A percentile compares a stretch with the other conserved stretches of the same genome.
Evolutionary conservation across 2,329 filamentous ascomycete genomes (phyloP).

Genomic region (Lasiodiplodia citricola): DNA sequence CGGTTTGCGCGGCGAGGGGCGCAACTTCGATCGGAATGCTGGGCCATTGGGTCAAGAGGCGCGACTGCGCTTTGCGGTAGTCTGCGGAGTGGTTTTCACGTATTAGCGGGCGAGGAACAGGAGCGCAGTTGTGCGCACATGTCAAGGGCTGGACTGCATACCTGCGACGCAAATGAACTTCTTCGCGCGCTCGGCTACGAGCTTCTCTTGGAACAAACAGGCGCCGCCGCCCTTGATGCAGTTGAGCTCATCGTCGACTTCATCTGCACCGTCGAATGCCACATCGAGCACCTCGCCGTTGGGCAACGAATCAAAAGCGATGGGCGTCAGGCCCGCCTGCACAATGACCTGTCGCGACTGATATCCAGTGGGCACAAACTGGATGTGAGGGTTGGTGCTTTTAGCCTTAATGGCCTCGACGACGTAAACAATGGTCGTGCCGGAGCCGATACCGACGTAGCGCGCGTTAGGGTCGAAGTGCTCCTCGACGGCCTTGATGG

Average conservation of each 20-base stretch:
- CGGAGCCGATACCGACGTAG: slow-evolving; percentile 80
- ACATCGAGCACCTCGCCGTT: slow-evolving; percentile 74
- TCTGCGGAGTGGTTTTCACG: slow-evolving; percentile 57
- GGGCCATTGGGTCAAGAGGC: slow-evolving; percentile 78
- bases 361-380: slow-evolving; percentile 90
- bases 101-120: neutral
- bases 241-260: slow-evolving; percentile 93
- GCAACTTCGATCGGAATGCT: slow-evolving; percentile 92
- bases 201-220: slow-evolving; percentile 97
- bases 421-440: slow-evolving; percentile 82
- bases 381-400: slow-evolving; percentile 61
- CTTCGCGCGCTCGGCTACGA: slow-evolving; percentile 82
- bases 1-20: slow-evolving; percentile 78
- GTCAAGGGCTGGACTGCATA: slow-evolving; percentile 44
- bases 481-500: slow-evolving; percentile 72
- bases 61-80: slow-evolving; percentile 83
- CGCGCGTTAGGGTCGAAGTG: slow-evolving; percentile 68
- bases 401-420: slow-evolving; percentile 72
- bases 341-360: slow-evolving; percentile 89
- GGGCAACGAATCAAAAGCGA: slow-evolving; percentile 78
- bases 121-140: neutral
- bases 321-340: slow-evolving; percentile 74
- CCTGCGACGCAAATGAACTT: slow-evolving; percentile 88
- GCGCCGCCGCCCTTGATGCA: slow-evolving; percentile 97
- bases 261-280: slow-evolving; percentile 94